Percentiles rank a stretch among this genome's conserved stretches.
phyloP scores from a whole-genome alignment of 108 stramenopile species.

The Cylindrotheca fusiformis region DNA sequence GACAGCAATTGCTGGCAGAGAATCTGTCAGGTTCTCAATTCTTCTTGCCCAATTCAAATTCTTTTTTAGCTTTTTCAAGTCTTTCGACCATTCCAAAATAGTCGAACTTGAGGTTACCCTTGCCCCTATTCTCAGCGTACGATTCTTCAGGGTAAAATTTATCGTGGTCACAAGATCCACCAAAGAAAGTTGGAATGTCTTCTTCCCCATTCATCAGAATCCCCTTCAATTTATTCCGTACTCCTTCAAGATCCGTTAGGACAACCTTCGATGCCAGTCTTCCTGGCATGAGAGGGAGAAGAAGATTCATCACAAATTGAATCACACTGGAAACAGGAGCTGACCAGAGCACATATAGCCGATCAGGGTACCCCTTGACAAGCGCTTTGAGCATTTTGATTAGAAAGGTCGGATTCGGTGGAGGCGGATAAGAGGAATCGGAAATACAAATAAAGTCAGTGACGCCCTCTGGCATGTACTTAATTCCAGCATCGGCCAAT shows the following conservation, averaged over 20 bases:
- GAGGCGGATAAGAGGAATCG: conserved; percentile 82
- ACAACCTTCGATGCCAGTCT: conserved; percentile 74
- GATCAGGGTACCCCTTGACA: conserved; percentile 85
- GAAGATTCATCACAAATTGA: conserved; percentile 85
- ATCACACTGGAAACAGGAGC: conserved; percentile 81
- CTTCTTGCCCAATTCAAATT: conserved; percentile 38
- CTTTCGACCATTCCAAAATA: conserved; percentile 85
- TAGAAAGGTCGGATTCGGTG: conserved; percentile 85
- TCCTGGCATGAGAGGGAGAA: conserved; percentile 86
- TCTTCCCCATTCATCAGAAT: conserved; percentile 78
- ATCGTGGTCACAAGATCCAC: conserved; percentile 78
- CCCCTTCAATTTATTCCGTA: conserved; percentile 47
- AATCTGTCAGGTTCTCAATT: too few species aligned
- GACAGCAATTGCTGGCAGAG: too few species aligned
- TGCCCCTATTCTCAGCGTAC: conserved; percentile 66
- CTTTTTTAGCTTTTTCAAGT: conserved; percentile 51
- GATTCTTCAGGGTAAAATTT: conserved; percentile 72
- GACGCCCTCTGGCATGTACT: conserved; percentile 75
- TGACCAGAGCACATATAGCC: conserved; percentile 69
- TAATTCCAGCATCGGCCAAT: conserved; percentile 83
- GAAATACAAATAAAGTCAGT: conserved; percentile 86
- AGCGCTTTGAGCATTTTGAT: conserved; percentile 84
- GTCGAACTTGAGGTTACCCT: conserved; percentile 86
- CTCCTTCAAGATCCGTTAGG: conserved; percentile 54
- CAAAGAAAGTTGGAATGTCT: conserved; percentile 86